Conservation (phyloP, 768 basidiomycete species). For the Hericium rajendrae region DNA sequence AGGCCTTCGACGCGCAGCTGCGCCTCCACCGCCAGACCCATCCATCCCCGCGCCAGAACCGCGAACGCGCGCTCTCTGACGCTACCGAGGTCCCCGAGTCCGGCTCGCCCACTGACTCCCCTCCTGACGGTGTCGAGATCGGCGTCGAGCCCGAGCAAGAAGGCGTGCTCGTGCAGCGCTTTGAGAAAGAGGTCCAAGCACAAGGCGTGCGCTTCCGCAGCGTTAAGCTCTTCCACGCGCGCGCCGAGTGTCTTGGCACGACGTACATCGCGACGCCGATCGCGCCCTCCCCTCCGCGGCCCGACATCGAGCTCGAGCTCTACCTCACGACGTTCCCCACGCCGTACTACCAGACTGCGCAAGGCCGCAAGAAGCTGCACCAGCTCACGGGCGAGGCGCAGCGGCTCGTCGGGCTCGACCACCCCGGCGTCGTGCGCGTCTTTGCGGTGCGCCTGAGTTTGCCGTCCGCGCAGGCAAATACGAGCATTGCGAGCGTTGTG, state of each 20-base stretch:
- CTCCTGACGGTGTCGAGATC: no score
- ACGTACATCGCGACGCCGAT: conserved; percentile 69
- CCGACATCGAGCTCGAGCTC: conserved; percentile 49
- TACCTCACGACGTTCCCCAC: conserved; percentile 57
- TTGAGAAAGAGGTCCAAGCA: conserved; percentile 46
- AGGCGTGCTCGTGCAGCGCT: conserved; percentile 45
- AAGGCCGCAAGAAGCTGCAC: conserved; percentile 67
- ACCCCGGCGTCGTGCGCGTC: conserved; percentile 56
- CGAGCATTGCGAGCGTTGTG: no score
- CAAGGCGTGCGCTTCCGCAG: conserved; percentile 49
- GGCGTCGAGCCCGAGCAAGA: conserved; percentile 7
- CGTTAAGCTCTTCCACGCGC: conserved; percentile 66
- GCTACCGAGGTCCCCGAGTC: conserved; percentile 51
- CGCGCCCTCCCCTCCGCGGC: conserved; percentile 49
- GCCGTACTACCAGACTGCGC: conserved; percentile 55
- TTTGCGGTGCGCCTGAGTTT: conserved; percentile 57
- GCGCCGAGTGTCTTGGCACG: conserved; percentile 55
- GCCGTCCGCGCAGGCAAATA: conserved; percentile 17
- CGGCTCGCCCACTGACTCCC: background rate
- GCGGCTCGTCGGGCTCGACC: conserved; percentile 45
- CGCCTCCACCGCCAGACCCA: conserved; percentile 44
- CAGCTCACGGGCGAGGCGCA: conserved; percentile 59
- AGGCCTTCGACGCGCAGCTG: conserved; percentile 57
- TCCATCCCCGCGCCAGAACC: conserved; percentile 27
- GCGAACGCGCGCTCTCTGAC: conserved; percentile 61